Base-by-base conservation (phyloP, 441 rosid species). In the Hura crepitans region DNA sequence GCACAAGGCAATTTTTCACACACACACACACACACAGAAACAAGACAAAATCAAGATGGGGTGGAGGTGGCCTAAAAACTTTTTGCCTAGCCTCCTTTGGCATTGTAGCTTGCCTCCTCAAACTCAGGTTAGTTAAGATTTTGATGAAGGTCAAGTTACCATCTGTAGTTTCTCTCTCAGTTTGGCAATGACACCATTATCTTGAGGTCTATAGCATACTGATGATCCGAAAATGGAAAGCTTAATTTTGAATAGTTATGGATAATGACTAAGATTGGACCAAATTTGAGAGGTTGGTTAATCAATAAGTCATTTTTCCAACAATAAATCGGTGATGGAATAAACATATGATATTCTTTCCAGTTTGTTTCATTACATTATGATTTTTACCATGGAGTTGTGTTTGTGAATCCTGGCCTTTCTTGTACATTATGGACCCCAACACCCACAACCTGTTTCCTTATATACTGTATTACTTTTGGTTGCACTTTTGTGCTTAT, bases 281-380 rank as follows among this genome's bases (percentile, higher is more conserved):
- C 7, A 46, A 73, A 30, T 35, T 46, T 37, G 53, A 37, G 46
- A 37, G 37, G 63, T 47, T 55, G 28, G 47, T 62, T 39, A 22
- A 65, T 65, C 18, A 31, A 37, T 42, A 10, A 64, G 68, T 51
- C 49, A 20, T 4, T 9, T 27, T 17, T 49, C 43, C 12, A 42
- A 22, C 43, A 49, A 18, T 9, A 47, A 28, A 47, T 47, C 49
- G 4, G 4, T 39, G 45, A 25, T 27, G 56, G 23, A 17, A 4
- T 43, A 27, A 62, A 39, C 37, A 42, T 20, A 2, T 56, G n/a
- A 54, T 14, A 15, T 30, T 27, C 11, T 9, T 59, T 33, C 64
- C 35, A 17, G 25, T 10, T 12, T 60, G 2, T 60, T 33, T 7
- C n/a, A 23, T 33, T n/a, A 20, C 45, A 59, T 30, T 58, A 39